phyloP scores from a whole-genome alignment of 2,329 filamentous ascomycete genomes.

The Sordariomycetes sp. region DNA sequence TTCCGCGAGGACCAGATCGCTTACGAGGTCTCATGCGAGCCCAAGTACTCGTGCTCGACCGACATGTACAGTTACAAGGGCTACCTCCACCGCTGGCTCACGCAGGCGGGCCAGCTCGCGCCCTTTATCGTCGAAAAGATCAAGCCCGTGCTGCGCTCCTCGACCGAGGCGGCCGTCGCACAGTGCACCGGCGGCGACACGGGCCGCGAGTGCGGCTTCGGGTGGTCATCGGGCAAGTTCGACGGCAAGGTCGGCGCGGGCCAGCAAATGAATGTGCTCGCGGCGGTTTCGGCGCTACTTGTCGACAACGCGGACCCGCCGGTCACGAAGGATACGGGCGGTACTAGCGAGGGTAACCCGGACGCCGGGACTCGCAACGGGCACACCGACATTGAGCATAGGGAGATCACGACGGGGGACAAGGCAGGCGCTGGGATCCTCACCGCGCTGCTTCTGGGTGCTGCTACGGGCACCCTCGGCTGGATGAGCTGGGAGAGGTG shows the following conservation, averaged over 20 bases:
- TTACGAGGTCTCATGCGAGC: constrained; percentile 50
- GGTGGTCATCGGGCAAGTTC: constrained; percentile 35
- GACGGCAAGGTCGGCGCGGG: constrained; percentile 44
- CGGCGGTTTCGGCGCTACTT: constrained; percentile 39
- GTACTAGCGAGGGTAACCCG: constrained; percentile 31
- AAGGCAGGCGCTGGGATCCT: constrained; percentile 33
- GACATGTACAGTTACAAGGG: constrained; percentile 55
- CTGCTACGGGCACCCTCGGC: constrained; percentile 24
- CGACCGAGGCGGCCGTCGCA: constrained; percentile 38
- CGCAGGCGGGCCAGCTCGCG: constrained; percentile 36
- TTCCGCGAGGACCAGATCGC: constrained; percentile 38
- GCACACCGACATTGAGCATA: constrained; percentile 14
- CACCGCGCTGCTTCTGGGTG: constrained; percentile 28
- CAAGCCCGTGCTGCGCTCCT: constrained; percentile 34
- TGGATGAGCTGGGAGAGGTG: constrained; percentile 33
- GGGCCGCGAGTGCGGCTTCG: constrained; percentile 37
- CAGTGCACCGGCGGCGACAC: constrained; percentile 37
- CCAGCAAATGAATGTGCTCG: constrained; percentile 45
- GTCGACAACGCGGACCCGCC: constrained; percentile 25
- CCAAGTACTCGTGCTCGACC: constrained; percentile 37
- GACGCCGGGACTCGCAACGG: constrained; percentile 25
- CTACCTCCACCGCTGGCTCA: constrained; percentile 43
- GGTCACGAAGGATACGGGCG: constrained; percentile 33
- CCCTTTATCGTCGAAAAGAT: constrained; percentile 38
- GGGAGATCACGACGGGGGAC: constrained; percentile 27